Base-by-base conservation (phyloP, 805 yeast species). In the Candida sanyiensis region DNA sequence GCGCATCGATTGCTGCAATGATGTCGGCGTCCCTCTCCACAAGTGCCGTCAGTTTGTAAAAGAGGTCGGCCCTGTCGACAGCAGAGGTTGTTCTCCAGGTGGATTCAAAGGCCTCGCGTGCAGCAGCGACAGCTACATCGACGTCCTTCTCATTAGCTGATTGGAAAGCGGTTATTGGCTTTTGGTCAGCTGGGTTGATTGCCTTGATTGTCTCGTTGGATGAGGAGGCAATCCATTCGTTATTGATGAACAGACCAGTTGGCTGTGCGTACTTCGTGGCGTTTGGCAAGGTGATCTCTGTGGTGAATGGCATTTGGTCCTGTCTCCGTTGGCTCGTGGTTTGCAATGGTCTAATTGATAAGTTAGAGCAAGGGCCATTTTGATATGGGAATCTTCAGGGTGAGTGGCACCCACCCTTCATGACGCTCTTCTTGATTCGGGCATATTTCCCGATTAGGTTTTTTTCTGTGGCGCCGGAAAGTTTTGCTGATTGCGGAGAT, bases 171-270 rank as follows among this genome's bases (percentile, higher is more conserved):
- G 77, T 62, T 41, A 82, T 70, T 26, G 64, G 66, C 52, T 77
- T 76, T 47, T 75, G 84, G 13, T 85, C 79, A 7, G 80, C 63
- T 35, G 84, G 84, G 38, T 70, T 63, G 28, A 70, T 69, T 4
- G 70, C 70, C 5, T 64, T 56, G 43, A 83, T 65, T 10, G 75
- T 73, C 49, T 72, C 66, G 38, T 71, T 73, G 38, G 72, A 72
- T 45, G 89, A 90, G 7, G 84, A 70, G 29, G 64, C 52, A 35
- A 82, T 78, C 56, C 82, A 88, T 60, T 85, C 87, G 61, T 85
- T 85, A 68, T 86, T 82, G 62, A 90, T 88, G 71, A 85, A 90
- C 50, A 89, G 66, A 37, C 96, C 96, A 9, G 82, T 77, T 51
- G 96, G 96, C 65, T 84, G 94, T 35, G 73, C 68, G 56, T 81